Conservation (phyloP, 257 asterid genomes). For the Primulina huaijiensis region DNA sequence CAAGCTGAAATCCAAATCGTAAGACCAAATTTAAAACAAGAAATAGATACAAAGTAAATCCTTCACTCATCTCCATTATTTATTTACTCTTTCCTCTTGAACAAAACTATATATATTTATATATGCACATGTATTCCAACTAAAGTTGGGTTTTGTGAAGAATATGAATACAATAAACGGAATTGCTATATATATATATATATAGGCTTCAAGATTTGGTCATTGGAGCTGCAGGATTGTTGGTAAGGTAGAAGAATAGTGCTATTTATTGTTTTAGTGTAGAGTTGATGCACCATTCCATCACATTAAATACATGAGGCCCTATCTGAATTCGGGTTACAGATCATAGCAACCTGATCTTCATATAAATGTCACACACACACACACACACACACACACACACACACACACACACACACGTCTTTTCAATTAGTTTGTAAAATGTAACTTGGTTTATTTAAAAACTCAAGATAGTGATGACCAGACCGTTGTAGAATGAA, state of each 20-base stretch:
- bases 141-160: neutral
- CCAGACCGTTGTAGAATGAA: no score
- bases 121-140: neutral
- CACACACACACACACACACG: no score
- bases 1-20: constrained; percentile 19
- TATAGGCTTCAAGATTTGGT: neutral
- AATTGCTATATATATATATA: neutral
- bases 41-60: neutral
- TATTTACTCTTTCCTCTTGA: neutral
- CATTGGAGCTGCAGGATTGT: neutral
- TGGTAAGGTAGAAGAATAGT: constrained; percentile 15
- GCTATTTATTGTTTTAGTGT: neutral
- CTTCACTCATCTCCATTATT: constrained; percentile 25
- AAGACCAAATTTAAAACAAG: constrained; percentile 26
- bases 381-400: no score
- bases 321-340: neutral
- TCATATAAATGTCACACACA: no score
- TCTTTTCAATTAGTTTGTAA: no score
- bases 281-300: neutral
- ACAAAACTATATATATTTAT: neutral
- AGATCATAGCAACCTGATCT: no score
- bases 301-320: neutral
- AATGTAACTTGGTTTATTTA: no score
- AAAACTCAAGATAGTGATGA: no score
- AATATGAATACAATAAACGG: neutral